Percentiles rank a stretch among this genome's conserved stretches.
Evolutionary conservation across 2,329 filamentous ascomycete genomes (phyloP).

Genomic region (Paraphaeosphaeria sporulosa): DNA sequence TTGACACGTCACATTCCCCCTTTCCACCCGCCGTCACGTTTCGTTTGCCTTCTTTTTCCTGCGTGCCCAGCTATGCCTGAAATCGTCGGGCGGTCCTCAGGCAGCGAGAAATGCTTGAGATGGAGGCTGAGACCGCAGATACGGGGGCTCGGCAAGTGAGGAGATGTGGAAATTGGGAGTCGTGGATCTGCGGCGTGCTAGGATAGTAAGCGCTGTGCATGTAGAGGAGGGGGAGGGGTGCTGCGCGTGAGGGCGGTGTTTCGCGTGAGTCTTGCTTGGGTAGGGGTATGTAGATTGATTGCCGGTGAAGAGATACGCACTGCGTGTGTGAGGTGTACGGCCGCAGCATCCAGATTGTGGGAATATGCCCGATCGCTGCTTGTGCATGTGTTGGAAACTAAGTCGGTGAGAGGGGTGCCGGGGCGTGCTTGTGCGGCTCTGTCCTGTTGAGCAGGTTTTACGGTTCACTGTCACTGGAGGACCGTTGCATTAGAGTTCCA

Average conservation of each 20-base stretch:
- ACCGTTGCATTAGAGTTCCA: not conserved
- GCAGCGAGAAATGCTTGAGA: not conserved
- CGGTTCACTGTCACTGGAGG: not conserved
- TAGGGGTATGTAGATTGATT: not conserved
- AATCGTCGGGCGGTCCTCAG: not conserved
- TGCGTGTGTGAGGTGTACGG: not conserved
- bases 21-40: not conserved
- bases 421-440: not conserved
- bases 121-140: constrained; percentile 9
- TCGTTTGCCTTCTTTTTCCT: constrained; percentile 1
- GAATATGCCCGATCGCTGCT: not conserved
- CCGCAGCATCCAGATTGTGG: not conserved
- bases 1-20: constrained; percentile 3
- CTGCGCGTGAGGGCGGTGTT: not conserved
- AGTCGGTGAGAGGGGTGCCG: not conserved
- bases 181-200: not conserved
- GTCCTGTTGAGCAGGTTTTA: not conserved
- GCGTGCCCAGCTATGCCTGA: not conserved
- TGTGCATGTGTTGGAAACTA: not conserved
- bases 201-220: constrained; percentile 9
- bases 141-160: constrained; percentile 9
- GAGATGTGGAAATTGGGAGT: not conserved
- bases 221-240: not conserved
- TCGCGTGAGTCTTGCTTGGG: not conserved
- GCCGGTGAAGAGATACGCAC: not conserved